phyloP scores from a whole-genome alignment of 441 rosid species.

The Populus tomentosa region DNA sequence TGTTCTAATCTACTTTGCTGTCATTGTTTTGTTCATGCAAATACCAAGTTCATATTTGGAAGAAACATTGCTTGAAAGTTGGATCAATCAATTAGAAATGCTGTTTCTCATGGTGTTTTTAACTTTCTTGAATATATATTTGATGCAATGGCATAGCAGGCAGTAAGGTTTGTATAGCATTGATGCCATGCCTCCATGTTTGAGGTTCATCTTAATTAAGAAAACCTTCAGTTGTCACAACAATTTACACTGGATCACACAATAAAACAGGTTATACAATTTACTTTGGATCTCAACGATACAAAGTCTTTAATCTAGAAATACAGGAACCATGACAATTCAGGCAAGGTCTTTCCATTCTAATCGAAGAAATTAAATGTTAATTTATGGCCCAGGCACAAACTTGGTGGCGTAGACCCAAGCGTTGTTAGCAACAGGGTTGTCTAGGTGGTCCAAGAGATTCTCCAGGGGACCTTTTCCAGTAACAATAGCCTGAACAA shows the following conservation, averaged over 20 bases:
- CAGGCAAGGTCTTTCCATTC: background rate
- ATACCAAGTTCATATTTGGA: background rate
- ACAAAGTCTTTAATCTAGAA: slow-evolving; percentile 11
- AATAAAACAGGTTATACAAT: background rate
- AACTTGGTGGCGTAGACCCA: slow-evolving; percentile 95
- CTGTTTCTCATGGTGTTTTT: background rate
- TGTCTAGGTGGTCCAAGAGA: slow-evolving; percentile 81
- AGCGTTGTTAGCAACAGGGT: slow-evolving; percentile 94
- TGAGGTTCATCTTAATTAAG: background rate
- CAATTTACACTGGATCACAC: slow-evolving; percentile 15
- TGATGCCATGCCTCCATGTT: background rate
- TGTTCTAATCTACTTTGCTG: background rate
- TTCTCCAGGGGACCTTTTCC: slow-evolving; percentile 97
- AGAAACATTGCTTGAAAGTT: background rate
- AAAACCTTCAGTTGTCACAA: background rate
- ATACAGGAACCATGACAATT: background rate
- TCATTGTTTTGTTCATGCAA: no score
- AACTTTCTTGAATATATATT: background rate
- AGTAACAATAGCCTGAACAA: slow-evolving; percentile 88
- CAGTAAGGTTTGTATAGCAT: background rate
- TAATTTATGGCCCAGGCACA: slow-evolving; percentile 61
- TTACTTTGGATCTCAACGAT: background rate
- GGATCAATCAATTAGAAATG: background rate
- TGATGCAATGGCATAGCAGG: background rate
- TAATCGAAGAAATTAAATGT: slow-evolving; percentile 7